Conservation (phyloP, 495 filamentous ascomycete species). For the Jackrogersella minutella region DNA sequence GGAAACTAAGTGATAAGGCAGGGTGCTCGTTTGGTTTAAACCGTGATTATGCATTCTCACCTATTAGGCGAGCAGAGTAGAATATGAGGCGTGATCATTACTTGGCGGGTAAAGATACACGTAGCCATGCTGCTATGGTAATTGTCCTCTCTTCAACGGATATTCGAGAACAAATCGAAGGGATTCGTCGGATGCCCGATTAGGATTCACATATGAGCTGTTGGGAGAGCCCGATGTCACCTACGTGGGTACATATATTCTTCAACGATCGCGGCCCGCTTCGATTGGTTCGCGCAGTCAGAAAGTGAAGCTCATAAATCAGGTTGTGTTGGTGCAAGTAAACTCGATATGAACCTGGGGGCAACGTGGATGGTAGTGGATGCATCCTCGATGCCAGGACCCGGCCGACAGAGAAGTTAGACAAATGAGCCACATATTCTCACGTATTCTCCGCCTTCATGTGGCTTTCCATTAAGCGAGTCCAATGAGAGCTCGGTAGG, state of each 20-base stretch:
- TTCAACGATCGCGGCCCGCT: slow-evolving; percentile 14
- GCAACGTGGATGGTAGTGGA: slow-evolving; percentile 3
- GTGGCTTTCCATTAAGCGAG: slow-evolving; percentile 36
- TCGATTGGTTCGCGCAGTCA: neutral
- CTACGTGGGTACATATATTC: no score
- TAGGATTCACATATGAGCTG: neutral
- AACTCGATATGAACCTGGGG: neutral
- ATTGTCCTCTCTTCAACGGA: slow-evolving; percentile 20
- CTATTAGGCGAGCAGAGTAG: neutral
- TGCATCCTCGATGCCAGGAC: slow-evolving; percentile 17
- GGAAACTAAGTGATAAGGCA: neutral
- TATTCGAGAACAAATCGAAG: slow-evolving; percentile 14
- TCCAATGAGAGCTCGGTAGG: slow-evolving; percentile 38
- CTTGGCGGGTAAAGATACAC: neutral
- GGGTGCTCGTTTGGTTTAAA: neutral
- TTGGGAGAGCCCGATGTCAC: slow-evolving; percentile 12
- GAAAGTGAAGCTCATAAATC: slow-evolving; percentile 13
- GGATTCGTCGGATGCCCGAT: neutral
- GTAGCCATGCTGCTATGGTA: neutral
- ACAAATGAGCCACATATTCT: slow-evolving; percentile 11
- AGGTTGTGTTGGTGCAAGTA: slow-evolving; percentile 15
- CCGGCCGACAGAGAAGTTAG: neutral
- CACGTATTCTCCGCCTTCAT: slow-evolving; percentile 20
- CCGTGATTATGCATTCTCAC: neutral
- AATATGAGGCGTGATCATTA: neutral